A percentile compares a stretch with the other conserved stretches of the same genome.
Conservation (phyloP, 345 rosid genomes). For the thale cress (Arabidopsis thaliana) region DNA sequence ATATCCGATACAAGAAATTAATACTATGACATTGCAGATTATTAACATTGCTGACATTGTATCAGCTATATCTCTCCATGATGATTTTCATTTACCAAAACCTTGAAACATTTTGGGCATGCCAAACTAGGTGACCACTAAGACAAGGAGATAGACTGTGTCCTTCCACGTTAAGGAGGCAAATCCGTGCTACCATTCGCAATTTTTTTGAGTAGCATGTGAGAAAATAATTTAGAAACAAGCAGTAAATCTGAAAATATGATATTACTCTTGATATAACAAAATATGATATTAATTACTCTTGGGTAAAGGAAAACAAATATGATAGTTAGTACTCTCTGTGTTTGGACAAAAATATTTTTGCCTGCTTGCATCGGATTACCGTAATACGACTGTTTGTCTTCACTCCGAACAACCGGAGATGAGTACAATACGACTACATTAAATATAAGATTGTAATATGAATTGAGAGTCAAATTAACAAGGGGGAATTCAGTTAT, state of each 20-base stretch:
- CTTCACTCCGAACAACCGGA: not conserved
- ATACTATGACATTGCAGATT: not conserved
- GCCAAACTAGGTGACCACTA: not conserved
- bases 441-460: not conserved
- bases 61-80: not conserved
- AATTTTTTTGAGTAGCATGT: not conserved
- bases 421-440: not conserved
- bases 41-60: not conserved
- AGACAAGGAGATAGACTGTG: not conserved
- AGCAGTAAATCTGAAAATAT: no score
- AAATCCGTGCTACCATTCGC: not conserved
- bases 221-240: no score
- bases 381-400: not conserved
- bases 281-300: no score
- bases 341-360: no score
- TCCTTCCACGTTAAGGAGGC: not conserved
- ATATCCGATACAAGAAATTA: not conserved
- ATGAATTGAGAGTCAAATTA: not conserved
- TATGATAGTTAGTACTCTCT: not conserved
- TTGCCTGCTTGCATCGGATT: not conserved
- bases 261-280: no score
- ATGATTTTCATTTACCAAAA: not conserved
- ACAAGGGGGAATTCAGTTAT: not conserved
- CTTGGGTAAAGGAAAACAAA: no score
- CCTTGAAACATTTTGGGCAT: constrained; percentile 2